Conservation (phyloP, 805 yeast species). For the Komagataella populi region DNA sequence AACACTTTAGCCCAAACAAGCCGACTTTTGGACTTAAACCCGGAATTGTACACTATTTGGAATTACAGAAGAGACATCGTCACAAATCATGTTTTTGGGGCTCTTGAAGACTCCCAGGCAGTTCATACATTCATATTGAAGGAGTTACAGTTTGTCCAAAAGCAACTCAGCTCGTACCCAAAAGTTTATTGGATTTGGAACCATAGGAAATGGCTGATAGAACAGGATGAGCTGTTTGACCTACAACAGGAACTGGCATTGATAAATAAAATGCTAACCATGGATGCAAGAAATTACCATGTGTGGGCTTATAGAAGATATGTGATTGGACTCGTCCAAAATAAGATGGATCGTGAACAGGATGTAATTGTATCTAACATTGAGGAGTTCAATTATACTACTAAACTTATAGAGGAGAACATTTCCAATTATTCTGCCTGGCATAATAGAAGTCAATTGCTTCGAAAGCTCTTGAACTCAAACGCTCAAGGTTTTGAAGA, state of each 20-base stretch:
- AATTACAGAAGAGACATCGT: constrained; percentile 74
- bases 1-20: constrained; percentile 31
- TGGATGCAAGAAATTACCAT: constrained; percentile 80
- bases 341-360: constrained; percentile 3
- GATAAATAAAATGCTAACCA: constrained; percentile 50
- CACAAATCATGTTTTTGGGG: constrained; percentile 13
- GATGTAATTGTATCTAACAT: constrained; percentile 17
- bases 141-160: constrained; percentile 52
- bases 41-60: constrained; percentile 87
- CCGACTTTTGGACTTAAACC: constrained; percentile 48
- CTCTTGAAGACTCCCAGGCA: constrained; percentile 5
- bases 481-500: not conserved
- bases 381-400: constrained; percentile 65
- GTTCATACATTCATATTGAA: constrained; percentile 20
- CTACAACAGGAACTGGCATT: constrained; percentile 42
- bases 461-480: constrained; percentile 32
- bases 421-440: constrained; percentile 93
- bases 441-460: constrained; percentile 73
- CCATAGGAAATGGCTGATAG: constrained; percentile 76
- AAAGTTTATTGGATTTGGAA: constrained; percentile 97
- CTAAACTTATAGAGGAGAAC: constrained; percentile 63
- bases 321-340: constrained; percentile 31
- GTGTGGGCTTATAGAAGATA: constrained; percentile 92
- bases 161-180: constrained; percentile 51
- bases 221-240: constrained; percentile 29